Conservation (phyloP, 139 green algal species). For the Tetradesmus obliquus region DNA sequence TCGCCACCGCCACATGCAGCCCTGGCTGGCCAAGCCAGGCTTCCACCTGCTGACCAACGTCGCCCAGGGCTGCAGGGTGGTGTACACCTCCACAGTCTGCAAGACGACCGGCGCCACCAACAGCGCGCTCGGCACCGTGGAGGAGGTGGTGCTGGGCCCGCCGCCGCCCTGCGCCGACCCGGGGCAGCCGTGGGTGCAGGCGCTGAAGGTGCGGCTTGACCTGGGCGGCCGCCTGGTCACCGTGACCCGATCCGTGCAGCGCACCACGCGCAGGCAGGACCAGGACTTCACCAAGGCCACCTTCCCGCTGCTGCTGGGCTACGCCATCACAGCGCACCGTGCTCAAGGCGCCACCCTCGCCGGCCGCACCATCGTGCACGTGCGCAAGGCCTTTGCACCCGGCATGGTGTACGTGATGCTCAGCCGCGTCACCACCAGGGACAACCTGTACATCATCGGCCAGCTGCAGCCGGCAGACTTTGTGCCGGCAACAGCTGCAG, state of each 20-base stretch:
- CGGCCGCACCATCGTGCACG: not conserved
- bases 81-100: not conserved
- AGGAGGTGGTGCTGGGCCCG: not conserved
- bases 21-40: not conserved
- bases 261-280: not conserved
- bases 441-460: not conserved
- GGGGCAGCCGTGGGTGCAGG: not conserved
- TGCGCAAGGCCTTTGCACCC: not conserved
- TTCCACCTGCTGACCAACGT: not conserved
- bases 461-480: not conserved
- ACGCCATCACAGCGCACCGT: slow-evolving; percentile 23
- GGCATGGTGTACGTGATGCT: slow-evolving; percentile 30
- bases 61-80: not conserved
- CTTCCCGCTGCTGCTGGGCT: slow-evolving; percentile 17
- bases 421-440: not conserved
- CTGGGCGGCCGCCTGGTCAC: not conserved
- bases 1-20: not conserved
- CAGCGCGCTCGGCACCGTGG: not conserved
- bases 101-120: not conserved
- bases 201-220: not conserved
- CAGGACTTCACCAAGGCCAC: not conserved
- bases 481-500: not conserved
- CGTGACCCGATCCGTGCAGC: not conserved
- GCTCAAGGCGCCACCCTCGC: slow-evolving; percentile 1
- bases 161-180: no score